These are phyloP conservation scores for Lindgomyces ingoldianus DNA, from an alignment of 495 filamentous ascomycete species.

Conservation along the genomic window DNA sequence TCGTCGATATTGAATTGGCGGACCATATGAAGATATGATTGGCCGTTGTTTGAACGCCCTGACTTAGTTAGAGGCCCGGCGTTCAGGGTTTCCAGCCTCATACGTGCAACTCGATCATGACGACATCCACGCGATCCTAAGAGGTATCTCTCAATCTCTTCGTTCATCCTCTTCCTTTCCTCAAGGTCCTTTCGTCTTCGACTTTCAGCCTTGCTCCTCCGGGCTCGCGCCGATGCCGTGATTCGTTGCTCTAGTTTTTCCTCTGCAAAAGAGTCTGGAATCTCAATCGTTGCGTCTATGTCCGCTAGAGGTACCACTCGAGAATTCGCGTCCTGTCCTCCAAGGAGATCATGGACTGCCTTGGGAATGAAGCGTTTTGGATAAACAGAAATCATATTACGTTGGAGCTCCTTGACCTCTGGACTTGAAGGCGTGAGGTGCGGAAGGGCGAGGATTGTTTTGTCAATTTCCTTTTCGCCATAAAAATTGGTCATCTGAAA, in stretches of 20 bases:
- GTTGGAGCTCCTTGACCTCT: conserved; percentile 55
- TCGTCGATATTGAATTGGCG: neutral
- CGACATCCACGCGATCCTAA: neutral
- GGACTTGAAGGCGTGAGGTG: conserved; percentile 54
- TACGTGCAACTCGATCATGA: neutral
- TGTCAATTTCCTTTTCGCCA: conserved; percentile 29
- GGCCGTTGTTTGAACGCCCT: neutral
- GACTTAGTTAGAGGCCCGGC: neutral
- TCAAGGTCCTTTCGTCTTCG: neutral
- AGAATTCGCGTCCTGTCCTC: neutral
- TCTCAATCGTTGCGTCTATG: conserved; percentile 1
- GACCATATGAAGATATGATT: neutral
- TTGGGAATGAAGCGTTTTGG: conserved; percentile 48
- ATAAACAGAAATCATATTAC: conserved; percentile 53
- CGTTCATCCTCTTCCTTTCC: conserved; percentile 1
- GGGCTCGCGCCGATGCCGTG: neutral
- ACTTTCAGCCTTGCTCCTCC: neutral
- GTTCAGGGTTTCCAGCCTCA: neutral
- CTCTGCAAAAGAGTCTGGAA: neutral
- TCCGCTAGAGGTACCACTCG: neutral
- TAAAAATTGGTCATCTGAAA: conserved; percentile 47
- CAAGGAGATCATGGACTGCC: conserved; percentile 37
- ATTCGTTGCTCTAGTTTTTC: conserved; percentile 7
- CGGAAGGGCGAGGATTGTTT: conserved; percentile 54
- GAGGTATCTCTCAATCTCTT: neutral